These are phyloP conservation scores for Vitis amurensis DNA, from an alignment of 164 flowering plant genomes.

Conservation along the genomic window DNA sequence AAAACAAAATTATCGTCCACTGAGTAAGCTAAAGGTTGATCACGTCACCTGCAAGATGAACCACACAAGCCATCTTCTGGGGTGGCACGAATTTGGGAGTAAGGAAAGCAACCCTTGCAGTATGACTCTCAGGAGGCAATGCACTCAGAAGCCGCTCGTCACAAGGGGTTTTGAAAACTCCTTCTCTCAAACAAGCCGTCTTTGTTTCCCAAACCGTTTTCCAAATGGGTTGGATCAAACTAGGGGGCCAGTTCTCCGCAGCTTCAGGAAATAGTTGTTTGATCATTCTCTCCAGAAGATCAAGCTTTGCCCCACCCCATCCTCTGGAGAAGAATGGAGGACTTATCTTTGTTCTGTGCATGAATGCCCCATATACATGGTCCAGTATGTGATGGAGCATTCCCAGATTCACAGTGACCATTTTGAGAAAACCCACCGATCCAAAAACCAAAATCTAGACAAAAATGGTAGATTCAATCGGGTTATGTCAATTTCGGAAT, in stretches of 20 bases:
- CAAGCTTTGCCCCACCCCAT: constrained; percentile 92
- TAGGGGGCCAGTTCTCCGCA: constrained; percentile 79
- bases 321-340: constrained; percentile 92
- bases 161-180: constrained; percentile 81
- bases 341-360: constrained; percentile 78
- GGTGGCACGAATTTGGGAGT: constrained; percentile 61
- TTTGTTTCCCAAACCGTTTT: constrained; percentile 87
- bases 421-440: constrained; percentile 16
- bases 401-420: constrained; percentile 86
- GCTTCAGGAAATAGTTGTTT: constrained; percentile 75
- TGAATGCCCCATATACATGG: constrained; percentile 89
- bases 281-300: constrained; percentile 71
- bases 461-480: too few relatives aligned
- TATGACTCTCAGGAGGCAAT: constrained; percentile 90
- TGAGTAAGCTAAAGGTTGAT: neutral
- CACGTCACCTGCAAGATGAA: constrained; percentile 93
- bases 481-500: too few relatives aligned
- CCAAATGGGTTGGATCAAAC: constrained; percentile 72
- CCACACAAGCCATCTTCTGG: constrained; percentile 87
- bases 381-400: constrained; percentile 89
- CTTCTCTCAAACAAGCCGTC: constrained; percentile 73
- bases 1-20: too few relatives aligned
- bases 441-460: too few relatives aligned
- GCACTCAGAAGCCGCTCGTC: constrained; percentile 71
- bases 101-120: constrained; percentile 88